Evolutionary conservation across 345 rosid genomes (phyloP).

Genomic region (Nasturtium officinale): DNA sequence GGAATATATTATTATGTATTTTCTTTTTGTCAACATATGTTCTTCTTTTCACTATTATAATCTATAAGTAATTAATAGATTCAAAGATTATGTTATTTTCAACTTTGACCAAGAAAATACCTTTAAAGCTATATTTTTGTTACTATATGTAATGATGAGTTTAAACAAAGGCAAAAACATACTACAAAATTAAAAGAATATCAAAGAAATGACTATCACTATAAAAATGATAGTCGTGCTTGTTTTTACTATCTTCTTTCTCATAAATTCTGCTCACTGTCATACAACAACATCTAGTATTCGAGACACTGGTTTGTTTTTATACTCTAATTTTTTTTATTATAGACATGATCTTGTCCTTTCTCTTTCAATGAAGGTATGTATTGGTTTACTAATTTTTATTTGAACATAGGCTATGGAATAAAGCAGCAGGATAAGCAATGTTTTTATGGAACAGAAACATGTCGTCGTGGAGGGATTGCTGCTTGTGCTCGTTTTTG

Average conservation of each 20-base stretch:
- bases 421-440: background rate
- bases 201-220: background rate
- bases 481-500: background rate
- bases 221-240: background rate
- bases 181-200: background rate
- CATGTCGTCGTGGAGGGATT: background rate
- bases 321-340: too few relatives aligned
- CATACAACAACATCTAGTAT: background rate
- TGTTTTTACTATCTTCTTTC: background rate
- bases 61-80: too few relatives aligned
- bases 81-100: too few relatives aligned
- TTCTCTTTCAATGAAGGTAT: background rate
- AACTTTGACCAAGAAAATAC: too few relatives aligned
- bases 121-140: too few relatives aligned
- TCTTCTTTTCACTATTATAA: too few relatives aligned
- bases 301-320: background rate
- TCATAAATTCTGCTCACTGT: background rate
- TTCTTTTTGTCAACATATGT: too few relatives aligned
- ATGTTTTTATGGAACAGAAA: background rate
- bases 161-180: background rate
- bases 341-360: background rate
- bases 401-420: background rate
- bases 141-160: too few relatives aligned
- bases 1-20: too few relatives aligned
- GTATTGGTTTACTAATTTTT: background rate